These are phyloP conservation scores for Mycena rosella DNA, from an alignment of 768 basidiomycete genomes.

Conservation along the genomic window DNA sequence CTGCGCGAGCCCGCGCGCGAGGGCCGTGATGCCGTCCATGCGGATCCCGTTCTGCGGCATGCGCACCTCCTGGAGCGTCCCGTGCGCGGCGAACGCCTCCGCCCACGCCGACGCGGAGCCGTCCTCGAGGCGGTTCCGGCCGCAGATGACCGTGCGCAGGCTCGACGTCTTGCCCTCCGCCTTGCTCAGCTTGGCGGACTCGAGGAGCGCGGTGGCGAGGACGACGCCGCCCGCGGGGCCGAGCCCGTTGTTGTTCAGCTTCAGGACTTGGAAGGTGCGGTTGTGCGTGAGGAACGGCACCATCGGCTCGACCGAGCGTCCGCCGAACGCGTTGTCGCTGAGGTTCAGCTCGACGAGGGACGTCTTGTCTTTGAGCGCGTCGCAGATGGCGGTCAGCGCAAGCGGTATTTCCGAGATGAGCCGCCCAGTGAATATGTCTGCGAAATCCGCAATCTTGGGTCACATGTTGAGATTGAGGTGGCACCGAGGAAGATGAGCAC, in stretches of 20 bases:
- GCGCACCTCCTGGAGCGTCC: constrained; percentile 83
- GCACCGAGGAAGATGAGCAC: constrained; percentile 35
- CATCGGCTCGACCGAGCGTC: constrained; percentile 93
- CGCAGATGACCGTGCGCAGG: constrained; percentile 87
- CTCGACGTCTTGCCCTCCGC: constrained; percentile 77
- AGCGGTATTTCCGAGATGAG: constrained; percentile 95
- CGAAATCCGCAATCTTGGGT: constrained; percentile 90
- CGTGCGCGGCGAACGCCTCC: constrained; percentile 88
- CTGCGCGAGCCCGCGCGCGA: constrained; percentile 80
- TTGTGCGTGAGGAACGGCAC: constrained; percentile 90
- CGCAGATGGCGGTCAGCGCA: constrained; percentile 90
- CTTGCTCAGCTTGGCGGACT: constrained; percentile 78
- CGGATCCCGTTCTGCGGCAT: constrained; percentile 99
- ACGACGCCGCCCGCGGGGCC: constrained; percentile 90
- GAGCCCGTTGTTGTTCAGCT: constrained; percentile 96
- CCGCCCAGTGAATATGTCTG: constrained; percentile 98
- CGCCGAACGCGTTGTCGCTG: constrained; percentile 97
- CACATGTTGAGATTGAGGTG: constrained; percentile 12
- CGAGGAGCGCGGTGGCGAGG: constrained; percentile 86
- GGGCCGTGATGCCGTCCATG: constrained; percentile 87
- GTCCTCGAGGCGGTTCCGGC: constrained; percentile 95
- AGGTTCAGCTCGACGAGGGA: constrained; percentile 91
- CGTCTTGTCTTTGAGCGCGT: constrained; percentile 84
- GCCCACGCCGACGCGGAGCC: constrained; percentile 89
- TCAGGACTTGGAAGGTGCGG: constrained; percentile 84